Base-by-base conservation (phyloP, 1,284 basidiomycete genomes). In the Heterobasidion occidentale region DNA sequence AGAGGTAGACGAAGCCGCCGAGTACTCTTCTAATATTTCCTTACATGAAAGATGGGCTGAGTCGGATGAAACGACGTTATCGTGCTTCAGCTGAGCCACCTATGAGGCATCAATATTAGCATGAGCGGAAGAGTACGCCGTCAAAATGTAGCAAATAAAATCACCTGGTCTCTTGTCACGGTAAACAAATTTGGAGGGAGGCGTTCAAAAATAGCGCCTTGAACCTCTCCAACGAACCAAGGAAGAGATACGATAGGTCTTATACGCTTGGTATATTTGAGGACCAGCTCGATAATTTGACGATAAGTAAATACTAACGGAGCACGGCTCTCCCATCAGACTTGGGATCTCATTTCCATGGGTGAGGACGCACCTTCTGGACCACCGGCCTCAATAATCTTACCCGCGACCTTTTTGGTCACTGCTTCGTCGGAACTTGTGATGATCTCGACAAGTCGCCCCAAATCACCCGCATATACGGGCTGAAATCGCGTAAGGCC, bases 151-250 rank as follows among this genome's bases (percentile, higher is more conserved):
- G 19, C 5, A 42, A 17, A n/a, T 36, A 46, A 19, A 59, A 64
- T 46, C 59, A 85, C 86, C 74, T 88, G 86, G 59, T 78, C 78
- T 46, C 79, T 74, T 7, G 87, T 87, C 15, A 89, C 62, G 0
- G 87, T 88, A 59, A 89, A 82, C 9, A 86, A 62, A 60, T 78
- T 85, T n/a, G 71, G 64, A 0, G 86, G 88, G 7, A 89, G 70
- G 54, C 71, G 73, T 65, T 89, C 86, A 46, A 88, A 64, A 46
- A 89, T 64, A 27, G 74, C 72, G 2, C 78, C 86, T 70, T 88
- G 85, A 34, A 84, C 56, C 61, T 71, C 76, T 8, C 86, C 86
- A 27, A 88, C 58, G 38, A 70, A 68, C 65, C 79, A 88, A 0
- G 87, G 86, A 2, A 88, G 59, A 9, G 81, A 81, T 9, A 89